Evolutionary conservation across 257 asterid genomes (phyloP), one percentile per base, ranked within the genome.

Genomic region (Asclepias syriaca): DNA sequence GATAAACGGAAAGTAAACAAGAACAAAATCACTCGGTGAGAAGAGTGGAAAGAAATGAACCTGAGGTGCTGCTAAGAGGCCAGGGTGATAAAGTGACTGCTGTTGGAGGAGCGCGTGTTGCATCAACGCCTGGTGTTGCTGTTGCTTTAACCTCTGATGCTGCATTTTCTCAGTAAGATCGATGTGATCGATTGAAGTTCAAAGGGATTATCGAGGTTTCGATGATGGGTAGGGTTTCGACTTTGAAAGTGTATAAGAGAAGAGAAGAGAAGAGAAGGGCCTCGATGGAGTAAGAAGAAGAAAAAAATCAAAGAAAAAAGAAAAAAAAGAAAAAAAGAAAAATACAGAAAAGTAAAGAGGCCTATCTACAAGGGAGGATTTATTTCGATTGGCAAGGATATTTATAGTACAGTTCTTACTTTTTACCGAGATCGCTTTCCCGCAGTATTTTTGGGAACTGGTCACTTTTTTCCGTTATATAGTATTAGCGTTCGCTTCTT

Each of bases 51-150:
- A 32, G 32, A 22, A 53, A 15, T 4, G 71, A 76, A 93, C 98
- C 97, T 89, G 98, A 14, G 98, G 93, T 79, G 97, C 85, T 82
- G 97, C 96, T 87, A 93, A 73, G 65, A 93, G 88, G 67, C 93
- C 98, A 22, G 96, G 97, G 71, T 90, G 97, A 66, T 93, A 90
- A 45, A 93, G 88, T 65, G 97, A 81, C 82, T 87, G 98, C 65
- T 93, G 98, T 68, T 90, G 97, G 57, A 93, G 89, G 74, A 93
- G 88, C 75, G 96, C 98, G 79, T 93, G 98, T 78, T 90, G 98
- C 95, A 93, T 90, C 91, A 93, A 73, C 65, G 96, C 97, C 76
- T 85, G 92, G 6, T 90, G 98, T 9, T 90, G 97, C 65, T 93
- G 97, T 75, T 85, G 96, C 84, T 90, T 89, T 74, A 93, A 65